Evolutionary conservation across 805 yeast genomes (phyloP).

Genomic region (Pichia californica): DNA sequence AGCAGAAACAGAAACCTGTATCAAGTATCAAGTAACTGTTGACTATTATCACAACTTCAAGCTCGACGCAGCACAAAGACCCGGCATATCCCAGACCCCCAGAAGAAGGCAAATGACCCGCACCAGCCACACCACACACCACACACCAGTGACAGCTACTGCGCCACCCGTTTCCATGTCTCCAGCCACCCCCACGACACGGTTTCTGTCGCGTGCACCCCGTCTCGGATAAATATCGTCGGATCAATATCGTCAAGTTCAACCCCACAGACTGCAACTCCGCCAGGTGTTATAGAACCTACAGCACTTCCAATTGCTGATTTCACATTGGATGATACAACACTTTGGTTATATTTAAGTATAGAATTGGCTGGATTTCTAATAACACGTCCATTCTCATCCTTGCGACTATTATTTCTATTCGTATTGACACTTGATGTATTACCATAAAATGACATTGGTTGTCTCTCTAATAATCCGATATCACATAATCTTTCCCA

Average conservation of each 20-base stretch:
- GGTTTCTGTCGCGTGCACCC: background rate
- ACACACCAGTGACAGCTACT: no score
- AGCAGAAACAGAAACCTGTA: no score
- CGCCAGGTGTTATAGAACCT: conserved; percentile 1
- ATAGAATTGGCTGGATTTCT: background rate
- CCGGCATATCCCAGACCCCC: background rate
- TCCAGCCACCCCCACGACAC: background rate
- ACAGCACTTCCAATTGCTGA: background rate
- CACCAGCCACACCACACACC: no score
- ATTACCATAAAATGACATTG: background rate
- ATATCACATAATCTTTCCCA: conserved; percentile 15
- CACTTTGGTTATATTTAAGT: no score
- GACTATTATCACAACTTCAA: no score
- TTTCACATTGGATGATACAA: background rate
- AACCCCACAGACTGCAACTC: conserved; percentile 8
- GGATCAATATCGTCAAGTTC: conserved; percentile 9
- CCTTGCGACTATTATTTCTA: background rate
- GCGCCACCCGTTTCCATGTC: background rate
- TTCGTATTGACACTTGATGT: background rate
- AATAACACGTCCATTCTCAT: background rate
- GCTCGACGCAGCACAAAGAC: no score
- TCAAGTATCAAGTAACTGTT: no score
- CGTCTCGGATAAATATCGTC: background rate
- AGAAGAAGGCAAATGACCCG: background rate
- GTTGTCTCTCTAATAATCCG: conserved; percentile 8